phyloP scores from a whole-genome alignment of 305 asterid genomes.

The Fraxinus floribunda region DNA sequence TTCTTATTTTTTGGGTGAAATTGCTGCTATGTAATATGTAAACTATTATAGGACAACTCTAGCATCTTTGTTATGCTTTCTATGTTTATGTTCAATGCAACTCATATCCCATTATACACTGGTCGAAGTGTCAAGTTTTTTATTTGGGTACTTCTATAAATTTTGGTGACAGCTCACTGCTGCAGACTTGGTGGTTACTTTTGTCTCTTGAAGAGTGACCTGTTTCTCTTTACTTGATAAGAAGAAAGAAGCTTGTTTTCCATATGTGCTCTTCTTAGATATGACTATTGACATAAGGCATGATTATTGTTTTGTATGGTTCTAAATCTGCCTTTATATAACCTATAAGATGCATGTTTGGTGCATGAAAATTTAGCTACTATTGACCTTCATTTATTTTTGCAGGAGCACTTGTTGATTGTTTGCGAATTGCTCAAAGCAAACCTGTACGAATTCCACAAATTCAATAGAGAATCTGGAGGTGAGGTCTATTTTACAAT shows the following conservation, averaged over 20 bases:
- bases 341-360: conserved; percentile 14
- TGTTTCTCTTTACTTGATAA: not conserved
- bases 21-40: not conserved
- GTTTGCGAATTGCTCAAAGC: conserved; percentile 96
- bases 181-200: not conserved
- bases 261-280: not conserved
- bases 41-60: not conserved
- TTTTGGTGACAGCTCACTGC: not conserved
- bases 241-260: not conserved
- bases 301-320: not conserved
- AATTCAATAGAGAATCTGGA: conserved; percentile 95
- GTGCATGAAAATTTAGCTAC: conserved; percentile 6
- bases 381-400: conserved; percentile 16
- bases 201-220: not conserved
- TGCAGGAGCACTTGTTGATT: conserved; percentile 92
- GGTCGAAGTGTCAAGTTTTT: not conserved
- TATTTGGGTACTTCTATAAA: not conserved
- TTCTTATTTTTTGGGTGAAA: not conserved
- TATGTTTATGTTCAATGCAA: not conserved
- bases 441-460: conserved; percentile 89
- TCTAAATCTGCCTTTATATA: not conserved
- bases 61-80: not conserved
- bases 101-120: not conserved
- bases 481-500: conserved; percentile 97
- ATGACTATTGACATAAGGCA: not conserved